phyloP scores from a whole-genome alignment of 371 early-diverging fungal genomes.

The Dentiscutata heterogama region DNA sequence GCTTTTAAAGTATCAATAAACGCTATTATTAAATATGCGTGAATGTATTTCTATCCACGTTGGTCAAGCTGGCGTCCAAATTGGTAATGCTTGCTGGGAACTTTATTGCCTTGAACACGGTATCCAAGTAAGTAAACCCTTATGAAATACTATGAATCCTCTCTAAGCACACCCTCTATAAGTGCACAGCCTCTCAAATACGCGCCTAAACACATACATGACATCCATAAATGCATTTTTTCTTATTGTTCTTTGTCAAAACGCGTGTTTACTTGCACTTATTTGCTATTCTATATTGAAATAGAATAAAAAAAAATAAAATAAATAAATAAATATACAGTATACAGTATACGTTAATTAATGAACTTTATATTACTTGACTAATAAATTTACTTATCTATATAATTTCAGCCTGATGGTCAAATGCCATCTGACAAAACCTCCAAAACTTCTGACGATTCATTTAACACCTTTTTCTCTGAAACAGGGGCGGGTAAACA shows the following conservation, averaged over 20 bases:
- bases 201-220: no score
- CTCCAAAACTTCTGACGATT: conserved; percentile 52
- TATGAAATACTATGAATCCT: no score
- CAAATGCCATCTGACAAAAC: conserved; percentile 41
- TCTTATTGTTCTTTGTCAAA: no score
- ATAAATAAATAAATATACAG: neutral
- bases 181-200: no score
- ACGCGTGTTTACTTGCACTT: no score
- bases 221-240: no score
- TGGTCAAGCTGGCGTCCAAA: conserved; percentile 98
- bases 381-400: neutral
- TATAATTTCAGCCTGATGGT: conserved; percentile 45
- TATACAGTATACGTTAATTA: no score
- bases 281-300: neutral
- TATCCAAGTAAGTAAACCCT: conserved; percentile 60
- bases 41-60: conserved; percentile 95
- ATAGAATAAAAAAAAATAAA: neutral
- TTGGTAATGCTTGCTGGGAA: conserved; percentile 99
- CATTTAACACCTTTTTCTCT: conserved; percentile 93
- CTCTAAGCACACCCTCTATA: no score
- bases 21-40: conserved; percentile 68
- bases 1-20: no score
- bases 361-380: neutral
- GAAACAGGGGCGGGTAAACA: conserved; percentile 98
- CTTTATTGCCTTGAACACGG: conserved; percentile 98